Base-by-base conservation (phyloP, 495 filamentous ascomycete species). In the Chaetomium tenue region DNA sequence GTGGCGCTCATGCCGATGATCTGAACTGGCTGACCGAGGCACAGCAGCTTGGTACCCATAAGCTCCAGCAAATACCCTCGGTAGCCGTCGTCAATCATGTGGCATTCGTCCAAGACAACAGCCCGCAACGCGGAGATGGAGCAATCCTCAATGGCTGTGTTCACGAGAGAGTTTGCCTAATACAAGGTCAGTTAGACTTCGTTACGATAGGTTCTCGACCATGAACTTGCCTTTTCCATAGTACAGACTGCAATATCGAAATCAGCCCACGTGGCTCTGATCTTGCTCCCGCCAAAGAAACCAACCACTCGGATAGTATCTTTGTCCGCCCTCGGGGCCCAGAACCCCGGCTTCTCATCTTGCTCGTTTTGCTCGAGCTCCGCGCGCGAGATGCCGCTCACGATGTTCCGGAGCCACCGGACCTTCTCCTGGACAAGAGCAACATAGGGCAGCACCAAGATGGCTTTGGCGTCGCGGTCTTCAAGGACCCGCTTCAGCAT, bases 1-100 rank as follows among this genome's bases (percentile, higher is more conserved):
- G 91, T 93, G 18, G 91, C 90, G 64, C 90, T 92, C 91, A 93
- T 93, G 63, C 87, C 90, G 58, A 93, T 79, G 26, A 94, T 86
- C 67, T 94, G 91, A 28, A 91, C 83, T 48, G 80, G 77, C 63
- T 89, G 83, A 47, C 84, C 88, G 13, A 93, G 76, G 58, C 88
- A 83, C 8, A 93, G 73, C 26, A 93, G 70, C 65, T 94, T 94
- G 4, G 90, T 90, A 6, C 87, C 85, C 77, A 93, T 85, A n/a
- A 93, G 75, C 72, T 94, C 91, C 58, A 94, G 77, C 0, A 93
- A 79, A 68, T 92, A 92, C 6, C 91, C 91, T n/a, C 91, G 86
- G 68, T 85, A 82, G 42, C 89, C 86, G 71, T 93, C 91, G 63
- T 89, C 87, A 20, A 94, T 78, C 89, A 94, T 92, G 66, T 94